phyloP scores from a whole-genome alignment of 805 yeast species.

The Candida hungchunana region DNA sequence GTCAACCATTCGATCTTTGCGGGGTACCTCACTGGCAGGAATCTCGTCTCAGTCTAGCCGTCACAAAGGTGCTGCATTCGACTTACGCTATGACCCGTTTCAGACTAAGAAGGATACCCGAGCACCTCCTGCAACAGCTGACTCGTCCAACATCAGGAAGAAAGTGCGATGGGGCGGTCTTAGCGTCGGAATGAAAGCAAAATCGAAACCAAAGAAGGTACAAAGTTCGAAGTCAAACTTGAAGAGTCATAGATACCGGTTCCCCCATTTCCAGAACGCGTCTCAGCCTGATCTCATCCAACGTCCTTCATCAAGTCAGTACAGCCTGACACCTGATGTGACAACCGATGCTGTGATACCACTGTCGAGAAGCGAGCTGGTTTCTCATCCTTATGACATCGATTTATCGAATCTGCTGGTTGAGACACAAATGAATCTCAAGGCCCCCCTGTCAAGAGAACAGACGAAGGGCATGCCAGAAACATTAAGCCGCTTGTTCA shows the following conservation, averaged over 20 bases:
- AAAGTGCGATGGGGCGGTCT: conserved; percentile 8
- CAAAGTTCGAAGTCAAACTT: conserved; percentile 4
- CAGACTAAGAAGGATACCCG: background rate
- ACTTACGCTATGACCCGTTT: conserved; percentile 7
- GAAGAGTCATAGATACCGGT: background rate
- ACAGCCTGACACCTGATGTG: conserved; percentile 23
- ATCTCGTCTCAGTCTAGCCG: background rate
- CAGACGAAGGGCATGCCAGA: conserved; percentile 4
- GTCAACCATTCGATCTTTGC: conserved; percentile 5
- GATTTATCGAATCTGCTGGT: too few species aligned
- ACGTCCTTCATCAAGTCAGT: conserved; percentile 22
- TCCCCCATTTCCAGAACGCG: background rate
- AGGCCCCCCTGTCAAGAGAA: background rate
- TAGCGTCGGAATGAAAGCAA: background rate
- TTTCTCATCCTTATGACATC: background rate
- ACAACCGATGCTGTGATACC: conserved; percentile 6
- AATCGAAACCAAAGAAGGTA: background rate
- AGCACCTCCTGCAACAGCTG: conserved; percentile 7
- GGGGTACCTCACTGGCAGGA: conserved; percentile 3
- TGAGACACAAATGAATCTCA: too few species aligned
- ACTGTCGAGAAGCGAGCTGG: too few species aligned
- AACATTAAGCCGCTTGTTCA: too few species aligned
- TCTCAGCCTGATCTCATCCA: conserved; percentile 5
- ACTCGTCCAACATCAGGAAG: conserved; percentile 4
- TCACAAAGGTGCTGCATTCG: conserved; percentile 1